Evolutionary conservation across 805 yeast species (phyloP), one percentile per base, ranked within the genome.

Genomic region (Myxozyma udenii): DNA sequence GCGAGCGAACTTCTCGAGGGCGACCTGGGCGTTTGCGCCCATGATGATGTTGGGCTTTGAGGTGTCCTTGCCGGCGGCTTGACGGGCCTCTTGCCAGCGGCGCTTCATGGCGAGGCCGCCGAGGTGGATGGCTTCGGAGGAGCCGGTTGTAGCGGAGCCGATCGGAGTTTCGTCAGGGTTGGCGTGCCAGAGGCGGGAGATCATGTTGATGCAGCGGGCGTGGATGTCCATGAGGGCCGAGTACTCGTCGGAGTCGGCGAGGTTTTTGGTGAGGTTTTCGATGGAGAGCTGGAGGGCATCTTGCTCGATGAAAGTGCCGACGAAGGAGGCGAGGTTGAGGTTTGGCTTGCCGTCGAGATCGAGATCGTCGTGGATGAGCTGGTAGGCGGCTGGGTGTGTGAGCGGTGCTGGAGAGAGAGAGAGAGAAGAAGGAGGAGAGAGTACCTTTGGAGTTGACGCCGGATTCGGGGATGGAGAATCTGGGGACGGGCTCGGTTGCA

Each of bases 1-100:
- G 45, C 95, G 75, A 14, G 96, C 96, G 71, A 90, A 90, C 72
- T 89, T 89, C 71, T 89, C 96, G 63, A 90, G 74, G 0, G 96
- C 96, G 42, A 90, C 96, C 71, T 89, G 97, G 48, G 91, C 93
- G 68, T 91, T 87, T 30, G 91, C 75, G 7, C 95, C 95, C 96
- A 89, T 88, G 57, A 89, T 71, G 64, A 89, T 87, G 68, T 89
- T 89, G 50, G 96, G 97, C 49, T 78, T 78, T 23, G 70, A 77
- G 44, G 67, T 70, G 44, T 83, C 76, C 58, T 80, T 78, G 3
- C 90, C 90, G 26, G 73, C 74, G 1, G 72, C 80, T 63, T 69
- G 74, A 63, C 85, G 78, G 60, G 71, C 76, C 24, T 74, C 80
- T 69, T 86, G 93, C 97, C 97, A 89, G 51, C 77, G 76, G 63